Base-by-base conservation (phyloP, 2,329 filamentous ascomycete genomes). In the Sclerotinia minor region DNA sequence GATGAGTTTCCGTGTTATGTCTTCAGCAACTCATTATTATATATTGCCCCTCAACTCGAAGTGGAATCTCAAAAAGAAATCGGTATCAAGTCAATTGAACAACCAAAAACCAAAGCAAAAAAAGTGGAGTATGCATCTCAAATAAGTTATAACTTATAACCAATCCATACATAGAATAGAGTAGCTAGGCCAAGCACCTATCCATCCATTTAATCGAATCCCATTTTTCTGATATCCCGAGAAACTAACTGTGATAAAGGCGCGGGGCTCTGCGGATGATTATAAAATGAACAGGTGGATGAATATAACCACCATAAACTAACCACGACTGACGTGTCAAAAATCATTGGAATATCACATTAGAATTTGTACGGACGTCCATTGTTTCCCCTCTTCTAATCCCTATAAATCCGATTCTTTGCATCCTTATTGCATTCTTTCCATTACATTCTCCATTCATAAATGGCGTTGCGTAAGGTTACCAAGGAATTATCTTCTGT, bases 271-370 rank as follows among this genome's bases (percentile, higher is more conserved):
- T 71, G 69, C 67, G 47, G 69, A 67, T 65, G 69, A 70, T 32
- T 60, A 49, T 45, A 64, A 70, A 69, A 69, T 67, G 67, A 52
- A 59, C 60, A 65, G 65, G 60, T 64, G 65, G 71, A n/a, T 29
- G 59, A 64, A 54, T 57, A n/a, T 32, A n/a, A n/a, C 26, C 29
- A 44, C 3, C 55, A 19, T 41, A 35, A 8, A 35, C 35, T 13
- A 2, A 24, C 45, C n/a, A 60, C 70, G 71, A 73, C 74, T 77
- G 75, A 77, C 75, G 75, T 77, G 75, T 76, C 73, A 68, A 64
- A 68, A 24, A 24, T 21, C 58, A 60, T 60, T 60, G 53, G 53
- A 24, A 45, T 49, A 45, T 44, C 13, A 50, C 65, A 61, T 67
- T 17, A 41, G 15, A 13, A 41, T 41, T 5, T 41, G 38, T 41